These are phyloP conservation scores for Hirsutella minnesotensis DNA, from an alignment of 2,329 filamentous ascomycete species.

Conservation along the genomic window DNA sequence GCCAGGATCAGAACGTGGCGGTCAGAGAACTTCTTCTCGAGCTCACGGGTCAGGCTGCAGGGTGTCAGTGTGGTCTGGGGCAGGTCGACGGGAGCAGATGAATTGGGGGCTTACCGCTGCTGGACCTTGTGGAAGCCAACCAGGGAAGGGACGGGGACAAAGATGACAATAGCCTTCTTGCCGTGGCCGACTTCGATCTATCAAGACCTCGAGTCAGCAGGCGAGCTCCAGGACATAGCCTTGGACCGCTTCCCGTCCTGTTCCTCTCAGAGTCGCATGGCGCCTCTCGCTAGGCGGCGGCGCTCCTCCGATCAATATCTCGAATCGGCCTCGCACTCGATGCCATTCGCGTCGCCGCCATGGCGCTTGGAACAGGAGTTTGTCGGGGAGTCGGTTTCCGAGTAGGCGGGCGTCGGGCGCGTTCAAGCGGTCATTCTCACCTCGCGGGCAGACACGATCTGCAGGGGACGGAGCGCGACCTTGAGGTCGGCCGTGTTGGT, in stretches of 20 bases:
- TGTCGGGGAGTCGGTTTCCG: not conserved
- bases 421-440: conserved; percentile 51
- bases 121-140: conserved; percentile 98
- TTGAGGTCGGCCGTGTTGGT: conserved; percentile 98
- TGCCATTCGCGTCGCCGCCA: conserved; percentile 17
- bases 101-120: conserved; percentile 69
- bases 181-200: conserved; percentile 99
- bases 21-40: conserved; percentile 99
- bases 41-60: conserved; percentile 97
- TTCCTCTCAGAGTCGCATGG: conserved; percentile 40
- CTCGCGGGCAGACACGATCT: conserved; percentile 98
- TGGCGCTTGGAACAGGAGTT: conserved; percentile 32
- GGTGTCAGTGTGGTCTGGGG: conserved; percentile 11
- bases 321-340: conserved; percentile 12
- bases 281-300: conserved; percentile 20
- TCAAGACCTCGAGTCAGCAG: conserved; percentile 59
- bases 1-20: conserved; percentile 98
- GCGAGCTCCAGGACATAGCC: conserved; percentile 60
- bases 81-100: not conserved
- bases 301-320: conserved; percentile 12
- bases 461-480: conserved; percentile 88
- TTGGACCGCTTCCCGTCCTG: conserved; percentile 69
- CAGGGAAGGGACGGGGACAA: conserved; percentile 99
- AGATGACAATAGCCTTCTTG: conserved; percentile 99
- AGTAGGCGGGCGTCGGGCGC: not conserved